These are phyloP conservation scores for Didymella exigua DNA, from an alignment of 2,329 filamentous ascomycete genomes.

Conservation along the genomic window DNA sequence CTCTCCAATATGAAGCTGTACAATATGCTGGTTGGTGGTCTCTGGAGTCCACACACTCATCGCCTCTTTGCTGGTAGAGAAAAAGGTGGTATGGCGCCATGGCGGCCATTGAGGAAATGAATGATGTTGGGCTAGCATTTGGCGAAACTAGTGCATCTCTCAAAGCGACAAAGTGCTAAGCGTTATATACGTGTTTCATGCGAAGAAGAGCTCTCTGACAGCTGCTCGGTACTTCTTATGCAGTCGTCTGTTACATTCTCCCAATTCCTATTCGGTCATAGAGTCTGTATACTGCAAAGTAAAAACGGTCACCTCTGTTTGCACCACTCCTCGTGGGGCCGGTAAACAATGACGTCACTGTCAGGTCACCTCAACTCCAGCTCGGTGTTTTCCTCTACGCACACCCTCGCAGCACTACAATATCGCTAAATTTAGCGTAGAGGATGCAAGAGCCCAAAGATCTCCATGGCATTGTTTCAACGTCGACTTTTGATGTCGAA, in stretches of 20 bases:
- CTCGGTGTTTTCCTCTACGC: neutral
- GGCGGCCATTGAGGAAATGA: constrained; percentile 43
- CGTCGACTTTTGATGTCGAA: constrained; percentile 1
- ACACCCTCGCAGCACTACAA: too few species aligned
- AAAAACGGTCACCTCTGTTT: too few species aligned
- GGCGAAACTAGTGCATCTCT: neutral
- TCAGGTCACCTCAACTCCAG: neutral
- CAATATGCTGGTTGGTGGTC: constrained; percentile 47
- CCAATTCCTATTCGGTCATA: too few species aligned
- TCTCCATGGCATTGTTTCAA: too few species aligned
- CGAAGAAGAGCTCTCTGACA: too few species aligned
- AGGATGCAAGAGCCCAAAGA: too few species aligned
- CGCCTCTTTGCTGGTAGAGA: constrained; percentile 51
- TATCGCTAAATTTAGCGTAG: too few species aligned
- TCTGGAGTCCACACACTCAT: constrained; percentile 52
- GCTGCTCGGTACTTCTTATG: too few species aligned
- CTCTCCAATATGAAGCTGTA: constrained; percentile 48
- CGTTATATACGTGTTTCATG: too few species aligned
- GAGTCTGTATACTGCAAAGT: too few species aligned
- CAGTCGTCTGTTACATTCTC: too few species aligned
- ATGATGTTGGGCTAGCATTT: neutral
- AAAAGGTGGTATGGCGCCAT: constrained; percentile 51
- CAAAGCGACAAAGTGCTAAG: neutral
- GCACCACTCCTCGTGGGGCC: neutral
- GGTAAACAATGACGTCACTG: neutral